These are phyloP conservation scores for Coniella vitis DNA, from an alignment of 2,329 filamentous ascomycete species.

Conservation along the genomic window DNA sequence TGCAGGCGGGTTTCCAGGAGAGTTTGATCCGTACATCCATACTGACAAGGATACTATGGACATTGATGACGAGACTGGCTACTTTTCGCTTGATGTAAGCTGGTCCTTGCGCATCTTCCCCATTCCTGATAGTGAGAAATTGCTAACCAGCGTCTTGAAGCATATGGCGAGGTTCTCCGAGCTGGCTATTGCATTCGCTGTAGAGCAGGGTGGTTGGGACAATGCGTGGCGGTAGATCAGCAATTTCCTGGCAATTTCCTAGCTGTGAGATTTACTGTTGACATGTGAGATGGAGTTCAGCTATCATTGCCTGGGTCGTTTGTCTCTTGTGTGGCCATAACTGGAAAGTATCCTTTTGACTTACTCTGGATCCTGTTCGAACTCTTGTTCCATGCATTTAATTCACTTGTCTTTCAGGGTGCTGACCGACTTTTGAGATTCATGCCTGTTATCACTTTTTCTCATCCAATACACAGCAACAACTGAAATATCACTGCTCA, in stretches of 20 bases:
- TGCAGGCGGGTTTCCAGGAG: slow-evolving; percentile 24
- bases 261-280: neutral
- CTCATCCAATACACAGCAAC: too few relatives aligned
- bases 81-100: slow-evolving; percentile 32
- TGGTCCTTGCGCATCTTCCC: neutral
- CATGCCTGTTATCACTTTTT: too few relatives aligned
- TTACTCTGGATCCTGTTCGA: too few relatives aligned
- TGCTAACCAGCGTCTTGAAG: slow-evolving; percentile 18
- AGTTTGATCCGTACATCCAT: slow-evolving; percentile 34
- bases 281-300: too few relatives aligned
- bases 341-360: too few relatives aligned
- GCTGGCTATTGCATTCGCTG: slow-evolving; percentile 31
- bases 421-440: too few relatives aligned
- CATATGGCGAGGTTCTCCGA: slow-evolving; percentile 35
- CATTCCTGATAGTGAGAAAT: neutral
- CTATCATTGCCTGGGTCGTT: too few relatives aligned
- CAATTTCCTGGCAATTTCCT: too few relatives aligned
- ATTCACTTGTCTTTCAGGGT: too few relatives aligned
- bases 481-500: too few relatives aligned
- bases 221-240: slow-evolving; percentile 29
- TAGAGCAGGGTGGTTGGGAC: slow-evolving; percentile 34
- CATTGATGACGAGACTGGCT: slow-evolving; percentile 30
- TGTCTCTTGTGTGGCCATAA: too few relatives aligned
- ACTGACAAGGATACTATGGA: slow-evolving; percentile 30
- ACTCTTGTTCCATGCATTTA: too few relatives aligned